A percentile compares a stretch with the other conserved stretches of the same genome.
These are phyloP conservation scores for Phytophthora sojae DNA, from an alignment of 352 stramenopile species.

Conservation along the genomic window DNA sequence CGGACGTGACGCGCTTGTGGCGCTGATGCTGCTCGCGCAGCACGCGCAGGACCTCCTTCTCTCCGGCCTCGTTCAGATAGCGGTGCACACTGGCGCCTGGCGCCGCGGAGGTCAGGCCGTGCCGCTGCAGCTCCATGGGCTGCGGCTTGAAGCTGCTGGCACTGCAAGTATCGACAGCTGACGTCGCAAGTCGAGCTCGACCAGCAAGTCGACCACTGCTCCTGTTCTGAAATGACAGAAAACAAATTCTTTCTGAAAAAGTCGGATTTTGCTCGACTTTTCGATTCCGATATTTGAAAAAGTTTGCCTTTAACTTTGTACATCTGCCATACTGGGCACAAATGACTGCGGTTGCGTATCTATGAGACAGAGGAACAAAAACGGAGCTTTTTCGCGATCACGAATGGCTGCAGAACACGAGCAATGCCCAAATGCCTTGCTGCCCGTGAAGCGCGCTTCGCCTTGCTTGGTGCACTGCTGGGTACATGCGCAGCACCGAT, in stretches of 20 bases:
- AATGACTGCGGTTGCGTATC: not conserved
- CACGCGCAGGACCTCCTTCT: conserved; percentile 45
- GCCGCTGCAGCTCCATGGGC: not conserved
- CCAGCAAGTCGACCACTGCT: not conserved
- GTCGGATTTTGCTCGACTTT: not conserved
- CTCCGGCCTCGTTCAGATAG: conserved; percentile 43
- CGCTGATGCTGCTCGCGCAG: conserved; percentile 52
- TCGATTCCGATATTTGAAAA: no score
- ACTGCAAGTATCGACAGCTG: not conserved
- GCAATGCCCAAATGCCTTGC: not conserved
- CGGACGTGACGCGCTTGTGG: conserved; percentile 53
- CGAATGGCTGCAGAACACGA: not conserved
- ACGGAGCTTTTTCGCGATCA: not conserved
- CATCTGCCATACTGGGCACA: not conserved
- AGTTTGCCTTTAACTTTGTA: not conserved
- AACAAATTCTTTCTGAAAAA: no score
- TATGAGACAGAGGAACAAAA: not conserved
- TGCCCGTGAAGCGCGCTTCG: not conserved
- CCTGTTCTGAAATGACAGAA: no score
- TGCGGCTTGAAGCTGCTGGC: no score
- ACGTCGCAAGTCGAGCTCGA: not conserved
- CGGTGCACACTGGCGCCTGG: conserved; percentile 16
- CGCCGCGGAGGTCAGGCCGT: not conserved
- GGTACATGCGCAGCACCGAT: no score
- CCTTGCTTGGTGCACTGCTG: no score